These are phyloP conservation scores for Fraxinus anomala DNA, from an alignment of 257 asterid genomes.

Conservation along the genomic window DNA sequence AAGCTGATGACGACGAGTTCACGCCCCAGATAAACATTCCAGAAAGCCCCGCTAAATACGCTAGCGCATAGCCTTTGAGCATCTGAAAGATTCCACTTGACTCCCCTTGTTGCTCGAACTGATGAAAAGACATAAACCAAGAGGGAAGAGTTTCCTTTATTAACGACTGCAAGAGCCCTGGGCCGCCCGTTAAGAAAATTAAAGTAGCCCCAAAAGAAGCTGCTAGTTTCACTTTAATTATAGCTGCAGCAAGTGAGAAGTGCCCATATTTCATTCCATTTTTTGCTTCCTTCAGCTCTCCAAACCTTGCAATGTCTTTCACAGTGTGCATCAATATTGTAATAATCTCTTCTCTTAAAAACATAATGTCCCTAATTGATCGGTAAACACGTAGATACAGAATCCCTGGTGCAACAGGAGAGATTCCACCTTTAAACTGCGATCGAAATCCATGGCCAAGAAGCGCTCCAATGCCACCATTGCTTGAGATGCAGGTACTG, in stretches of 20 bases:
- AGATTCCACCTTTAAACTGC: constrained; percentile 80
- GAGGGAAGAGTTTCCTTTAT: constrained; percentile 85
- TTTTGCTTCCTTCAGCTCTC: constrained; percentile 41
- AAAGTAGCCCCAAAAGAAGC: constrained; percentile 85
- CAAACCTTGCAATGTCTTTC: constrained; percentile 51
- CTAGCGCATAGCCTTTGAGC: constrained; percentile 81
- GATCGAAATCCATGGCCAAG: constrained; percentile 98
- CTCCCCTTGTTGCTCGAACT: constrained; percentile 38
- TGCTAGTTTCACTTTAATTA: constrained; percentile 79
- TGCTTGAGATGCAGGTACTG: constrained; percentile 56
- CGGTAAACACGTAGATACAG: constrained; percentile 80
- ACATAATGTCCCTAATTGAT: constrained; percentile 80
- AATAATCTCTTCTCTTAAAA: constrained; percentile 78
- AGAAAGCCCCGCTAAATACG: constrained; percentile 63
- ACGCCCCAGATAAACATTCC: constrained; percentile 84
- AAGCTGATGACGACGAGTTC: constrained; percentile 61
- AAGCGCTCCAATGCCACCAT: constrained; percentile 88
- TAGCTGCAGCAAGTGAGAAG: constrained; percentile 66
- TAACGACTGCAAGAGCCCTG: constrained; percentile 76
- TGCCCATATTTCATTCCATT: constrained; percentile 51
- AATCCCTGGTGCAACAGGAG: constrained; percentile 95
- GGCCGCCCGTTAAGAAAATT: constrained; percentile 76
- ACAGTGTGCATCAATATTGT: constrained; percentile 77
- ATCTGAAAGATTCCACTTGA: constrained; percentile 48
- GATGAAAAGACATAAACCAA: constrained; percentile 79